Conservation (phyloP, 2,329 filamentous ascomycete species). For the Aspergillus versicolor region DNA sequence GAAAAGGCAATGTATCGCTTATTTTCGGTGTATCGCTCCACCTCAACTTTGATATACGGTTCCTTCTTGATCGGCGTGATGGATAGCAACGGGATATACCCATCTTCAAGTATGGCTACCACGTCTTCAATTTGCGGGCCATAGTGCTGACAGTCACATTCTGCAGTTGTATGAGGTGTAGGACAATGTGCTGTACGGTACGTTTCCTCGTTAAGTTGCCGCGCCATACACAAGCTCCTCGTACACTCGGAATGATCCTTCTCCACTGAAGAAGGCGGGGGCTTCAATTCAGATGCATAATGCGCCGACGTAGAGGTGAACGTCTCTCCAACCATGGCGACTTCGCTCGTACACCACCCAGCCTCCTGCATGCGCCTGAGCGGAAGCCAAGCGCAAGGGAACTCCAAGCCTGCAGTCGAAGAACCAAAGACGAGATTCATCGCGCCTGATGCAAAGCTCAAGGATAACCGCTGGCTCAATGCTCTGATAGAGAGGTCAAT, state of each 20-base stretch:
- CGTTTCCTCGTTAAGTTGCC: slow-evolving; percentile 6
- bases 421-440: not conserved
- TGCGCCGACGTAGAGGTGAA: slow-evolving; percentile 3
- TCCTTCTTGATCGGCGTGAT: slow-evolving; percentile 1
- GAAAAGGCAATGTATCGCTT: slow-evolving; percentile 8
- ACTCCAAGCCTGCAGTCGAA: not conserved
- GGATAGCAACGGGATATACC: not conserved
- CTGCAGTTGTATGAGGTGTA: not conserved
- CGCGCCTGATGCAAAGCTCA: not conserved
- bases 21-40: not conserved
- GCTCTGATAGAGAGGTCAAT: slow-evolving; percentile 4
- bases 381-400: slow-evolving; percentile 5
- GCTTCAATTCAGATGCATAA: not conserved
- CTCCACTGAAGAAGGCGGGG: not conserved
- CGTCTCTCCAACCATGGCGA: slow-evolving; percentile 3
- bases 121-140: not conserved
- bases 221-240: slow-evolving; percentile 1
- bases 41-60: not conserved
- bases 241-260: slow-evolving; percentile 1
- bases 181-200: not conserved
- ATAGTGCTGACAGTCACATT: slow-evolving; percentile 2
- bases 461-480: not conserved
- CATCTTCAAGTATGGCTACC: not conserved
- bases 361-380: slow-evolving; percentile 2
- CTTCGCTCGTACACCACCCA: slow-evolving; percentile 4